Evolutionary conservation across 345 rosid species (phyloP).

Genomic region (Corymbia maculata): DNA sequence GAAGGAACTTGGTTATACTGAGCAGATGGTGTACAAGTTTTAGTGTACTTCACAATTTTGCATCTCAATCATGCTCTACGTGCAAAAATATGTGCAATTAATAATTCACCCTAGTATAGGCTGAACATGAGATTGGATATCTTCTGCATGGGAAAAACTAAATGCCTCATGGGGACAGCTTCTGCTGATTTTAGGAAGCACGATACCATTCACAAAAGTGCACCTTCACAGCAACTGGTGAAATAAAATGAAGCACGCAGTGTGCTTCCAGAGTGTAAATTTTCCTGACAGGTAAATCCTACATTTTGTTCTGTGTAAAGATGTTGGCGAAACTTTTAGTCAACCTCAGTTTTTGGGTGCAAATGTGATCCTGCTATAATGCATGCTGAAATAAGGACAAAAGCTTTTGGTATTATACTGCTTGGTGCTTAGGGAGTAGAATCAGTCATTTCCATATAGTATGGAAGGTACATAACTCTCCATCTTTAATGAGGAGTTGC

Average conservation of each 20-base stretch:
- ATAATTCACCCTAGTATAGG: not conserved
- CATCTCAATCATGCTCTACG: not conserved
- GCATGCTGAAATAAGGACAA: not conserved
- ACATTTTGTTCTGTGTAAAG: not conserved
- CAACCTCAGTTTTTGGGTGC: not conserved
- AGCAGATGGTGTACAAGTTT: slow-evolving; percentile 93
- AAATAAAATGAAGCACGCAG: not conserved
- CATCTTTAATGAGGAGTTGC: not conserved
- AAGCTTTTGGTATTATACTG: not conserved
- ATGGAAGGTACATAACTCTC: not conserved
- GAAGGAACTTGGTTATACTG: slow-evolving; percentile 75
- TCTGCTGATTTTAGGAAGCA: not conserved
- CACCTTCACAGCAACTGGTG: not conserved
- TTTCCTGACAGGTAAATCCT: not conserved
- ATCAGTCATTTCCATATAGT: not conserved
- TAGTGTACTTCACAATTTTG: slow-evolving; percentile 9
- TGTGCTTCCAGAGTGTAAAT: not conserved
- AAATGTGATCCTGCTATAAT: not conserved
- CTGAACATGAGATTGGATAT: not conserved
- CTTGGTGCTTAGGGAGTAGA: not conserved
- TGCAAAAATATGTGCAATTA: not conserved
- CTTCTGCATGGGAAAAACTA: not conserved
- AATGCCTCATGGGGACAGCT: not conserved
- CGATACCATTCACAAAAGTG: not conserved
- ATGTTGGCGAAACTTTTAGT: not conserved